Evolutionary conservation across 495 filamentous ascomycete species (phyloP), one percentile per base, ranked within the genome.

Genomic region (Daldinia caldariorum): DNA sequence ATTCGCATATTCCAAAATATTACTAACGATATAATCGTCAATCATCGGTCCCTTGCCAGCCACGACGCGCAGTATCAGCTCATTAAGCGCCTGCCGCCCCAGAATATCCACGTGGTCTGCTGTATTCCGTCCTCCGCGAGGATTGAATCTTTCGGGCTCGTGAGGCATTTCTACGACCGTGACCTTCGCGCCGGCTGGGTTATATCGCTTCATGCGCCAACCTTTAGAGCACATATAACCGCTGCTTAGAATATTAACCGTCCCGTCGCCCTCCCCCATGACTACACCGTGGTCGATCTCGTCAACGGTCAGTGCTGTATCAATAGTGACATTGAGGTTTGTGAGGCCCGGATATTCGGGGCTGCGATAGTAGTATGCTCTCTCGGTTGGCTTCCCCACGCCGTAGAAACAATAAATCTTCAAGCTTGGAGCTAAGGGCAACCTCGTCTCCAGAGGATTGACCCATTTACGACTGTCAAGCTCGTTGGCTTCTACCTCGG

Each of bases 401-500:
- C 92, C 95, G 77, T 99, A 98, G 82, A 99, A 98, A 80, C 95
- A 99, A 77, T 95, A 99, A 18, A 99, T 92, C 82, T 97, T 97
- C 78, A 99, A 85, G 74, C 88, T 91, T 0, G 95, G 95, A 13
- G 95, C 95, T 50, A 91, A 83, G 0, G 95, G 95, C 0, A 99
- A 84, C 7, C 96, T 88, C 1, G 93, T 90, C 74, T 98, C 96
- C 20, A 99, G 87, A 0, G 95, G 95, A 77, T 99, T 99, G 49
- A 97, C 85, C 95, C 95, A 99, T 75, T 94, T 98, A 41, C 84
- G 82, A 4, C 88, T 90, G 65, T 94, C 87, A 16, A 87, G 81
- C 67, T 97, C 92, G 77, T 99, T 99, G 10, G 85, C 89, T 73
- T 97, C 91, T 0, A 99, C 93, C 76, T 97, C 91, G 34, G 85